These are phyloP conservation scores for Chlorella sp. DNA, from an alignment of 139 green algal genomes.

Conservation along the genomic window DNA sequence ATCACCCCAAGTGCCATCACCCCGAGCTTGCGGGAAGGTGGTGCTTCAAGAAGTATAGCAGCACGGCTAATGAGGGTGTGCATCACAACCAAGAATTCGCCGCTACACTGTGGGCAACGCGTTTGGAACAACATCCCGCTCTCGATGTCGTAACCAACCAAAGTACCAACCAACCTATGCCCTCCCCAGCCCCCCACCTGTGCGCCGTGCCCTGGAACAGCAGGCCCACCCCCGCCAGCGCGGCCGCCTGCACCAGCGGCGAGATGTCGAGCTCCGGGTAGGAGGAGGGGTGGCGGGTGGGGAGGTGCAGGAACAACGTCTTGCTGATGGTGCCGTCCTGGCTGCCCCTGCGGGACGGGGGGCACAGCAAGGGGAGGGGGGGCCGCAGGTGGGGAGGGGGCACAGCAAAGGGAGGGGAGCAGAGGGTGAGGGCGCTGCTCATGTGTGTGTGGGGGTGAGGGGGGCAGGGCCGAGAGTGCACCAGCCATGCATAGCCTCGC, in stretches of 20 bases:
- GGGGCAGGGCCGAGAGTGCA: too few species aligned
- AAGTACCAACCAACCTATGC: background rate
- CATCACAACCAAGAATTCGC: too few species aligned
- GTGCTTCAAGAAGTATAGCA: too few species aligned
- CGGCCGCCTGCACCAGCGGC: slow-evolving; percentile 82
- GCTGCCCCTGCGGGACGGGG: slow-evolving; percentile 39
- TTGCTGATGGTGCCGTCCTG: slow-evolving; percentile 78
- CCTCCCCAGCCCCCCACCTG: slow-evolving; percentile 32
- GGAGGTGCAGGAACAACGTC: slow-evolving; percentile 96
- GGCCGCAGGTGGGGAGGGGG: background rate
- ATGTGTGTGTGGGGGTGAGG: too few species aligned
- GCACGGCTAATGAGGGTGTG: too few species aligned
- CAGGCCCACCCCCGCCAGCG: slow-evolving; percentile 89
- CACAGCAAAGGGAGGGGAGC: background rate
- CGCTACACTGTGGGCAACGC: too few species aligned
- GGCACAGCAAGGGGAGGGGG: background rate
- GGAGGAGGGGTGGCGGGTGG: slow-evolving; percentile 78
- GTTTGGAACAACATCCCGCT: too few species aligned
- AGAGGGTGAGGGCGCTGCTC: too few species aligned
- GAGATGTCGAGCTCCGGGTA: slow-evolving; percentile 96
- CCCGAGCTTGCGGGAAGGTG: too few species aligned
- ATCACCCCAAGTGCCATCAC: too few species aligned
- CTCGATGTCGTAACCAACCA: background rate
- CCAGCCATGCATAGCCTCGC: too few species aligned
- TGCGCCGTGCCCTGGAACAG: slow-evolving; percentile 86